Evolutionary conservation across 129 eudicot species (phyloP).

Genomic region (Logfia minima): DNA sequence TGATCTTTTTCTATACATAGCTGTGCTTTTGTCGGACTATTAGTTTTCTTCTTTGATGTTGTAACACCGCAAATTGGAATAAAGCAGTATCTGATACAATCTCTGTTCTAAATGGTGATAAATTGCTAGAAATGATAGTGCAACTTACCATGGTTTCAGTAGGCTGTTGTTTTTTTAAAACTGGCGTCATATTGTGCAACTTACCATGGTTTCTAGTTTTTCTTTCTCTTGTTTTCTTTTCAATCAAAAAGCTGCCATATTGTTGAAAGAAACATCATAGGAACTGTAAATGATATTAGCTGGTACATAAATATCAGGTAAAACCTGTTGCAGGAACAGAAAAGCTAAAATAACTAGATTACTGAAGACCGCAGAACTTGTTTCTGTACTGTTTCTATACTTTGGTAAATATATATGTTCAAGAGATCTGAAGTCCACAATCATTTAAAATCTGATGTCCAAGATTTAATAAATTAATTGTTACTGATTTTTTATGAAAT

Average conservation of each 20-base stretch:
- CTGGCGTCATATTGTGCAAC: too few relatives aligned
- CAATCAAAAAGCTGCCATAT: too few relatives aligned
- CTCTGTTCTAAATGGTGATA: constrained; percentile 1
- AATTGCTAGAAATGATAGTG: neutral
- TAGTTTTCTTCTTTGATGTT: neutral
- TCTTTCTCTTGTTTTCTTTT: too few relatives aligned
- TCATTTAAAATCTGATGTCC: neutral
- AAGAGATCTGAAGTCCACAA: neutral
- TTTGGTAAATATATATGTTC: neutral
- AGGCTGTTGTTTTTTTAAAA: neutral
- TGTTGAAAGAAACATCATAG: neutral
- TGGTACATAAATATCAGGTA: neutral
- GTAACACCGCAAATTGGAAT: constrained; percentile 12
- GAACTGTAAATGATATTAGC: neutral
- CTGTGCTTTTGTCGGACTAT: neutral
- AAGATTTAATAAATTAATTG: neutral
- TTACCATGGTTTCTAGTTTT: too few relatives aligned
- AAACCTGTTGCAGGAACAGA: constrained; percentile 1
- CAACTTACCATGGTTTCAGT: neutral
- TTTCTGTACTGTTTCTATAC: neutral
- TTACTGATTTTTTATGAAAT: neutral
- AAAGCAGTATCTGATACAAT: neutral
- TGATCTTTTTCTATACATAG: neutral
- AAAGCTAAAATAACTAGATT: neutral
- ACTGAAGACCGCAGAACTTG: neutral